Conservation (phyloP, 257 asterid genomes). For the Eustoma russellianum region DNA sequence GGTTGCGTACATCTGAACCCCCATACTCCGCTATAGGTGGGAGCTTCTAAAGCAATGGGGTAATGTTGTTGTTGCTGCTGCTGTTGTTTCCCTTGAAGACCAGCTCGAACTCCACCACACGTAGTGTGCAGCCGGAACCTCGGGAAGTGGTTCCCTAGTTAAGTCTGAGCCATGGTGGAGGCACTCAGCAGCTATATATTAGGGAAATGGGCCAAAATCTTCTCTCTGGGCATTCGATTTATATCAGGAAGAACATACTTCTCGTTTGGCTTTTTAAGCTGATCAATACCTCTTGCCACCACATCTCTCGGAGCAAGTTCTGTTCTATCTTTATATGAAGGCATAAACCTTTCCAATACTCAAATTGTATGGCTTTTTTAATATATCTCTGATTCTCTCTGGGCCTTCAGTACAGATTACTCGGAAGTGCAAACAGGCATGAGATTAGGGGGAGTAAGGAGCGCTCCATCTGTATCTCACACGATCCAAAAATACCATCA, state of each 20-base stretch:
- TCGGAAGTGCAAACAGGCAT: conserved; percentile 26
- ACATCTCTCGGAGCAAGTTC: conserved; percentile 97
- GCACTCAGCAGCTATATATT: conserved; percentile 89
- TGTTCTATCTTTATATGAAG: conserved; percentile 61
- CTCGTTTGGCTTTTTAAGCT: conserved; percentile 76
- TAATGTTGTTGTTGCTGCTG: no score
- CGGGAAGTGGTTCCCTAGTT: no score
- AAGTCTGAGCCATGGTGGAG: conserved; percentile 76
- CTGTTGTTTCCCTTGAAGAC: conserved; percentile 92
- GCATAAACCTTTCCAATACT: conserved; percentile 85
- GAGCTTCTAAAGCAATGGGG: no score
- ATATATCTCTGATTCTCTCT: conserved; percentile 81
- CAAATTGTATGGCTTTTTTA: conserved; percentile 52
- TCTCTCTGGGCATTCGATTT: conserved; percentile 58
- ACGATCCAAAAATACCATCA: no score
- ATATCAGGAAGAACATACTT: conserved; percentile 88
- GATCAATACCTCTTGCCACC: conserved; percentile 94
- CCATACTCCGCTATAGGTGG: no score
- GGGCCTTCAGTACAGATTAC: conserved; percentile 99
- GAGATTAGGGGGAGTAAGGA: conserved; percentile 10
- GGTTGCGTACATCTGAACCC: no score
- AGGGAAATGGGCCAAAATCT: conserved; percentile 82
- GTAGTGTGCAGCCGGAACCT: conserved; percentile 98
- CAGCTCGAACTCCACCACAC: conserved; percentile 99
- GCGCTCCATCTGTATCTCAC: not conserved